Evolutionary conservation across 2,329 filamentous ascomycete genomes (phyloP).

Genomic region (Apiospora pterosperma): DNA sequence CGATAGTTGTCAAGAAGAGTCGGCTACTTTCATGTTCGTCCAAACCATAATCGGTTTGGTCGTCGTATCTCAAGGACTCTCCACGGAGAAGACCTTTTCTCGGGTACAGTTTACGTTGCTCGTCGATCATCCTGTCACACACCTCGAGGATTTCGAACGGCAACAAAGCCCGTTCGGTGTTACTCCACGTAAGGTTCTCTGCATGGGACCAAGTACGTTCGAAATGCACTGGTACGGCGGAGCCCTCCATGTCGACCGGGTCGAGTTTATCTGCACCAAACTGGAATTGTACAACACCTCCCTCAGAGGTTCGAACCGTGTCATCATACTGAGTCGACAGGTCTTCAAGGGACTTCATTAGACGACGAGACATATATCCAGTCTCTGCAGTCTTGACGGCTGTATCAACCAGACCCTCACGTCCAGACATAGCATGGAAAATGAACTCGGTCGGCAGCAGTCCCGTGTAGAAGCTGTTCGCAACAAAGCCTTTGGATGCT

Average conservation of each 20-base stretch:
- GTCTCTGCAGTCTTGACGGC: conserved; percentile 99
- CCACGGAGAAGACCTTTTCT: conserved; percentile 59
- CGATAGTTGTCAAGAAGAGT: conserved; percentile 76
- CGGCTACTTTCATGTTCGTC: conserved; percentile 81
- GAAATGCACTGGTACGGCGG: conserved; percentile 88
- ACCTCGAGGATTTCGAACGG: conserved; percentile 70
- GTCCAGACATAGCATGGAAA: conserved; percentile 96
- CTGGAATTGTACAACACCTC: conserved; percentile 91
- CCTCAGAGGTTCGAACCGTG: conserved; percentile 87
- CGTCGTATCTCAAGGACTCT: conserved; percentile 64
- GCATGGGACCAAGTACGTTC: conserved; percentile 84
- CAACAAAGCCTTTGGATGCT: conserved; percentile 94
- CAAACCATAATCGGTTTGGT: conserved; percentile 64
- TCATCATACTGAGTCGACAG: conserved; percentile 90
- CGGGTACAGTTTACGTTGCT: conserved; percentile 62
- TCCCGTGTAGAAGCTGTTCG: conserved; percentile 95
- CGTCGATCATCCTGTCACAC: conserved; percentile 64
- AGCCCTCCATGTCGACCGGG: conserved; percentile 96
- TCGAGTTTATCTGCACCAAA: conserved; percentile 96
- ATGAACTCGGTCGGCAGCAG: conserved; percentile 89
- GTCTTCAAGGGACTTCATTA: conserved; percentile 98
- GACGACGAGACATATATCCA: conserved; percentile 94
- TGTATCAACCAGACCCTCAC: conserved; percentile 97
- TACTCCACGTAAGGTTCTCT: conserved; percentile 74
- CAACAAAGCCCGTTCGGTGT: conserved; percentile 68